Percentiles rank a stretch among this genome's conserved stretches.
These are phyloP conservation scores for Chlorella variabilis DNA, from an alignment of 163 green algal genomes.

Conservation along the genomic window DNA sequence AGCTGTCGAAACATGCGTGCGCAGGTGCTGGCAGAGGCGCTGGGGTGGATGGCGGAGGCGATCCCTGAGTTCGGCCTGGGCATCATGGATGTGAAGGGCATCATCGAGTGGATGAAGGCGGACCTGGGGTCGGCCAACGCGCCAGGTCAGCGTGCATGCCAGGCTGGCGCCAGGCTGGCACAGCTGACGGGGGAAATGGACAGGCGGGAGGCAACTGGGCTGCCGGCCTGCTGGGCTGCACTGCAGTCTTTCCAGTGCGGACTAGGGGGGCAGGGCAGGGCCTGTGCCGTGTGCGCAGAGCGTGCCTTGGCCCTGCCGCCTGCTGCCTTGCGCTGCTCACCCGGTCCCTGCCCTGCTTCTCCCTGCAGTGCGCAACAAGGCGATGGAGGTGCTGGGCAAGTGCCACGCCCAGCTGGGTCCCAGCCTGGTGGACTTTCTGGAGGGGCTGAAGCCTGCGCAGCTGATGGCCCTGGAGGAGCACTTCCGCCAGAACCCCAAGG, in stretches of 20 bases:
- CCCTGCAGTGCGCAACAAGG: conserved; percentile 74
- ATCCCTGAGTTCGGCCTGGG: conserved; percentile 88
- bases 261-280: too few species aligned
- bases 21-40: conserved; percentile 87
- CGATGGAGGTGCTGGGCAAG: conserved; percentile 80
- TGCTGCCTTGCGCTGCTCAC: too few species aligned
- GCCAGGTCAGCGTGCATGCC: conserved; percentile 22
- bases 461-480: conserved; percentile 86
- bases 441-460: conserved; percentile 92
- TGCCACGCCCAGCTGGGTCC: conserved; percentile 80
- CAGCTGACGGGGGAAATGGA: too few species aligned
- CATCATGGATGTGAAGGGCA: conserved; percentile 69
- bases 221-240: too few species aligned
- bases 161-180: too few species aligned
- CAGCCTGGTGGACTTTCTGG: conserved; percentile 59
- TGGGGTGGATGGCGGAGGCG: conserved; percentile 83
- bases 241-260: too few species aligned
- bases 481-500: conserved; percentile 78
- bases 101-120: conserved; percentile 88
- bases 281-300: too few species aligned
- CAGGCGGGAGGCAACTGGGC: too few species aligned
- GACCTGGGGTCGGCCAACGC: conserved; percentile 86
- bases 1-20: too few species aligned
- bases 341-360: too few species aligned
- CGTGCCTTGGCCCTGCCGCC: too few species aligned